Evolutionary conservation across 2,329 filamentous ascomycete species (phyloP), one percentile per base, ranked within the genome.

Genomic region (Ceratocystis cubensis): DNA sequence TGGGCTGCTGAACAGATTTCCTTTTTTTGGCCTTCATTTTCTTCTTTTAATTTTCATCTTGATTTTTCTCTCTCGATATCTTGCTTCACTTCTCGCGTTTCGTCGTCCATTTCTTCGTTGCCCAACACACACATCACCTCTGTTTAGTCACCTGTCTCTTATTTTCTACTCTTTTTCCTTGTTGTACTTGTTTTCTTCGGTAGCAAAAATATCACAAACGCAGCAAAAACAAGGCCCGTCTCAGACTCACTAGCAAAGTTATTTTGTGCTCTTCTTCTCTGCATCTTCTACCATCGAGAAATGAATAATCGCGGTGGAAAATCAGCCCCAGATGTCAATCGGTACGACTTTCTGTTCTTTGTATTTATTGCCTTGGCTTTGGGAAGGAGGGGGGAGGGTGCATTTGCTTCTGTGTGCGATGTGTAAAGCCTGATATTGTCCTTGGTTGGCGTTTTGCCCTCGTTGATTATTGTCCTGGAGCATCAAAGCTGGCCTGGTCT

Each of bases 271-370:
- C 46, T 63, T 66, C 37, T 59, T 59, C n/a, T 61, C 44, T 41
- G 41, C 66, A 30, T 61, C 64, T 66, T 46, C 64, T 46, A 10
- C 64, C 61, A 61, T 80, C 82, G 85, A 91, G 88, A 86, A 87
- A 96, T 96, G 91, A 95, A 88, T 91, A 95, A 87, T 91, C 88
- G 90, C 81, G 87, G 86, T 82, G 88, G 87, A 81, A 97, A 96
- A 86, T 88, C 97, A 84, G 92, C 92, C 81, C 92, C 94, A 80
- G 94, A 99, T 89, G 92, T 96, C 82, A 97, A 97, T 84, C 88
- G 91, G 91, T 95, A 81, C 75, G 88, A 81, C 67, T 33, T 30
- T 22, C n/a, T 44, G 37, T 8, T n/a, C 20, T 25, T 25, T 59
- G 22, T 10, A 28, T 64, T 33, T 48, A 44, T 61, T 67, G 69